These are phyloP conservation scores for Skeletonema costatum DNA, from an alignment of 108 stramenopile species.

Conservation along the genomic window DNA sequence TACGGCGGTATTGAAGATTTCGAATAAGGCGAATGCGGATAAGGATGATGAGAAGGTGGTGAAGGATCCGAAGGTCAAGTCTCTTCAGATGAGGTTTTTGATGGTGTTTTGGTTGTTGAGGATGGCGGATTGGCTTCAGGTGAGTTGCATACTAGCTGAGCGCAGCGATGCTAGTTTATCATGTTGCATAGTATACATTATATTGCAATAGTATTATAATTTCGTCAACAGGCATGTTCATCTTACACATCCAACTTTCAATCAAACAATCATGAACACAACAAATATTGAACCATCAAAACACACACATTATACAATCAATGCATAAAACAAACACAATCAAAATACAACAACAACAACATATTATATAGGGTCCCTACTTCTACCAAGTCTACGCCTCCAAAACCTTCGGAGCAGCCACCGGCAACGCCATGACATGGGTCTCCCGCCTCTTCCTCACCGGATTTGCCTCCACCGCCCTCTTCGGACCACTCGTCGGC, in stretches of 20 bases:
- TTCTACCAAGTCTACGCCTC: slow-evolving; percentile 96
- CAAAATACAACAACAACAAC: neutral
- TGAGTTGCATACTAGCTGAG: neutral
- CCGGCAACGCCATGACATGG: slow-evolving; percentile 53
- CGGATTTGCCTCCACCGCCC: slow-evolving; percentile 90
- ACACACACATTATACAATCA: neutral
- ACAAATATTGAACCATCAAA: neutral
- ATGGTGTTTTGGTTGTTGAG: slow-evolving; percentile 94
- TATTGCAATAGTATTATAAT: too few species aligned
- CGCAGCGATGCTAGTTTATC: neutral
- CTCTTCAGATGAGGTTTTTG: slow-evolving; percentile 82
- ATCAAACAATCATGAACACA: neutral
- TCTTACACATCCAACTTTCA: neutral
- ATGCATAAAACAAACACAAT: neutral
- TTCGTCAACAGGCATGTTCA: neutral
- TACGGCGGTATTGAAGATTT: slow-evolving; percentile 2
- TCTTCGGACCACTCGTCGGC: slow-evolving; percentile 91
- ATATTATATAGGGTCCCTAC: slow-evolving; percentile 73
- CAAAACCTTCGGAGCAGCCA: slow-evolving; percentile 77
- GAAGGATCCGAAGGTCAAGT: slow-evolving; percentile 50
- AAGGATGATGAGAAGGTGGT: neutral
- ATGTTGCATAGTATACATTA: neutral
- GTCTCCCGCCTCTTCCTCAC: slow-evolving; percentile 91
- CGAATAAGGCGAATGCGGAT: neutral
- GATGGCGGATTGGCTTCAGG: slow-evolving; percentile 99